Percentiles rank a stretch among this genome's conserved stretches.
phyloP scores from a whole-genome alignment of 495 filamentous ascomycete genomes.

The Penicillium verhagenii region DNA sequence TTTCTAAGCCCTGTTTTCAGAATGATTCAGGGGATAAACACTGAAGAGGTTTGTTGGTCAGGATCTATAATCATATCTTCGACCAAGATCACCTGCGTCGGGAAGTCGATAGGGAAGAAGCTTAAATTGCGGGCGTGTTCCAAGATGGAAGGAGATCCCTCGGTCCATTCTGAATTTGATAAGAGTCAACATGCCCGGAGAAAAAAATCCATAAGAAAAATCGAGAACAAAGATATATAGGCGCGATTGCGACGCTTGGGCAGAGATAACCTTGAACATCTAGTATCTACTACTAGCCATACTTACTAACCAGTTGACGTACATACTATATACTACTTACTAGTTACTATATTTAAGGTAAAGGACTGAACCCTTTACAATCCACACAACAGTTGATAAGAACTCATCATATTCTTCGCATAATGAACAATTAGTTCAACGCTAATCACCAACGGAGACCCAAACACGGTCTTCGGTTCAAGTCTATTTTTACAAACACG shows the following conservation, averaged over 20 bases:
- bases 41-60: background rate
- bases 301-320: too few relatives aligned
- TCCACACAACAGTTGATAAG: background rate
- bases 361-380: background rate
- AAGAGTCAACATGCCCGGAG: too few relatives aligned
- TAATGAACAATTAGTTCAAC: conserved; percentile 37
- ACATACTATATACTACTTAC: too few relatives aligned
- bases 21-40: background rate
- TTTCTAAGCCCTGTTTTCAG: background rate
- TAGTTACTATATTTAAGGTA: too few relatives aligned
- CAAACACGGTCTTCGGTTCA: conserved; percentile 27
- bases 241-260: too few relatives aligned
- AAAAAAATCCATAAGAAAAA: too few relatives aligned
- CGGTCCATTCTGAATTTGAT: too few relatives aligned
- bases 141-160: too few relatives aligned
- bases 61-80: background rate
- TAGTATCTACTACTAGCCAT: too few relatives aligned
- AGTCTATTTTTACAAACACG: conserved; percentile 48
- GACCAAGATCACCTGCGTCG: background rate
- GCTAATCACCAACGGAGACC: conserved; percentile 43
- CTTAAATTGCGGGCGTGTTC: background rate
- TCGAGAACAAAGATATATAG: too few relatives aligned
- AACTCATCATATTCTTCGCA: conserved; percentile 43
- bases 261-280: too few relatives aligned
- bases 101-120: background rate